Evolutionary conservation across 768 basidiomycete genomes (phyloP), one percentile per base, ranked within the genome.

Genomic region (Trametes sanguinea): DNA sequence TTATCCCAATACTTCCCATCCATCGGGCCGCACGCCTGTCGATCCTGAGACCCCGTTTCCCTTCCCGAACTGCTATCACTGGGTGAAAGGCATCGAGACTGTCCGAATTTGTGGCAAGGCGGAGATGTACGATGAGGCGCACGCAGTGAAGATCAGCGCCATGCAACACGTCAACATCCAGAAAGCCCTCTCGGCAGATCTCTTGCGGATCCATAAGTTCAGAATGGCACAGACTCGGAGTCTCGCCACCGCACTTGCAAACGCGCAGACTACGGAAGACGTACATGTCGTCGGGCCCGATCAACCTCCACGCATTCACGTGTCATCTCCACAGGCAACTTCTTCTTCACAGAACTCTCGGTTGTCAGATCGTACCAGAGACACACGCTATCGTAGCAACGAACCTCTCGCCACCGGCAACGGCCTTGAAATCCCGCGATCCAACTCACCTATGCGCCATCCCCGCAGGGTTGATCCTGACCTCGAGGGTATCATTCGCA

Each of bases 51-150:
- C 45, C 0, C 53, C 35, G 2, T 61, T 61, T 35, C 60, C 60
- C 3, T 61, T 61, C 17, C 29, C 52, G 6, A 51, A 61, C n/a
- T 61, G 60, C 53, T 61, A 54, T 17, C n/a, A 42, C 47, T 61
- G 60, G 60, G 10, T 54, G 9, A 3, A 8, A 11, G 55, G n/a
- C 39, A 4, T 8, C 1, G 13, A 22, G 1, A 32, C 9, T 2
- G 39, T 61, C 1, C 53, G 60, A 1, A 48, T 61, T 3, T 46
- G 46, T 8, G 22, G 35, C 35, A 61, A 42, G 3, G 46, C 8
- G 0, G 30, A 40, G 1, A 22, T n/a, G 22, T 54, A 54, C 46
- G 60, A 61, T 47, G 53, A 61, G n/a, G 13, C 30, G 8, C 27
- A 8, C 9, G 52, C 52, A 0, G 29, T 50, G 2, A 30, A 16